Percentiles rank a stretch among this genome's conserved stretches.
phyloP scores from a whole-genome alignment of 2,329 filamentous ascomycete species.

The Ophiostoma ips region DNA sequence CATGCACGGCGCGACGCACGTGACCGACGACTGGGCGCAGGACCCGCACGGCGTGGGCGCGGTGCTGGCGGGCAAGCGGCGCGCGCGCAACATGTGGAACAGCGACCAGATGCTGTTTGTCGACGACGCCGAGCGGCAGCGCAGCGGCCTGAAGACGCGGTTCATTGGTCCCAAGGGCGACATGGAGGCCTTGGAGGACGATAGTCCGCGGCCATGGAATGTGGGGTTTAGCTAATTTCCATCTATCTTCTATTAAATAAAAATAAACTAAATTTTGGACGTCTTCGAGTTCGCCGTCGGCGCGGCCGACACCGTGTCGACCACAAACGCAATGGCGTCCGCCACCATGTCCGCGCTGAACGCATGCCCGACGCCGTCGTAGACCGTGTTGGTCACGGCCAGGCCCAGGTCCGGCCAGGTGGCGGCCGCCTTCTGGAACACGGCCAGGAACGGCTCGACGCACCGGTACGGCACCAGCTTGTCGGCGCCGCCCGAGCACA shows the following conservation, averaged over 20 bases:
- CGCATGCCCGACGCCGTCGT: slow-evolving; percentile 54
- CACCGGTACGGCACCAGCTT: slow-evolving; percentile 57
- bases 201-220: slow-evolving; percentile 27
- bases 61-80: slow-evolving; percentile 33
- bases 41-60: slow-evolving; percentile 38
- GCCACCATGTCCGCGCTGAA: slow-evolving; percentile 53
- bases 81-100: slow-evolving; percentile 35
- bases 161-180: slow-evolving; percentile 17
- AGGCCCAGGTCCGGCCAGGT: slow-evolving; percentile 41
- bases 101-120: slow-evolving; percentile 31
- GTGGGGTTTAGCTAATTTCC: background rate
- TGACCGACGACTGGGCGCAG: slow-evolving; percentile 33
- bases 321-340: slow-evolving; percentile 51
- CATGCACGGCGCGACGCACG: slow-evolving; percentile 28
- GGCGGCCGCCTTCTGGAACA: slow-evolving; percentile 41
- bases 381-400: slow-evolving; percentile 50
- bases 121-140: slow-evolving; percentile 19
- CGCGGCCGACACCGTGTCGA: slow-evolving; percentile 26
- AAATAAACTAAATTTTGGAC: slow-evolving; percentile 18
- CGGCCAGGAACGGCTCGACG: slow-evolving; percentile 44
- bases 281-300: slow-evolving; percentile 9
- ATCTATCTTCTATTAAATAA: background rate
- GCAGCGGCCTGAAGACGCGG: slow-evolving; percentile 26
- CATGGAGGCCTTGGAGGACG: slow-evolving; percentile 25
- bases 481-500: slow-evolving; percentile 53